Conservation (phyloP, 441 rosid genomes). For the Bruguiera hainesii region DNA sequence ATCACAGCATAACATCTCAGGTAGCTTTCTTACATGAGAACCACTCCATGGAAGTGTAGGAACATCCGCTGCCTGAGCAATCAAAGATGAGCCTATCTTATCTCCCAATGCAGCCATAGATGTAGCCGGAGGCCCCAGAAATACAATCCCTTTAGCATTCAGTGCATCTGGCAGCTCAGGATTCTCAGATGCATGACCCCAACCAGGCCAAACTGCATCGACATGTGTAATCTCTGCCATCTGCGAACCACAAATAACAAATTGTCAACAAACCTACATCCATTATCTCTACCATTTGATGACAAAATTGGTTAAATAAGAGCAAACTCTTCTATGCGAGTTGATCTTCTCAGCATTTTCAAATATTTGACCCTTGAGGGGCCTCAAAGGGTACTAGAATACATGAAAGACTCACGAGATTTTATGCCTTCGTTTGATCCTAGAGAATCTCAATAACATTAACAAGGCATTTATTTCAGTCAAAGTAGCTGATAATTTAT, state of each 20-base stretch:
- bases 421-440: not conserved
- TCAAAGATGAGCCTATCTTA: constrained; percentile 98
- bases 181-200: constrained; percentile 99
- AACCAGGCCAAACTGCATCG: constrained; percentile 99
- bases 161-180: constrained; percentile 99
- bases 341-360: constrained; percentile 14
- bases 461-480: constrained; percentile 7
- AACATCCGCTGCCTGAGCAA: constrained; percentile 99
- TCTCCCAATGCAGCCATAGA: constrained; percentile 99
- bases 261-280: constrained; percentile 7
- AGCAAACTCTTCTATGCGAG: not conserved
- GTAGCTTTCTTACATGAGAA: constrained; percentile 63
- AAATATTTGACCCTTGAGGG: constrained; percentile 12
- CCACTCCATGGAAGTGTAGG: constrained; percentile 99
- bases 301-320: not conserved
- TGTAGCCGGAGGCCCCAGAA: constrained; percentile 92
- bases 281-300: too few relatives aligned
- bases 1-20: constrained; percentile 8
- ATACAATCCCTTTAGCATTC: constrained; percentile 72
- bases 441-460: not conserved
- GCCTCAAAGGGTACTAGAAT: constrained; percentile 7
- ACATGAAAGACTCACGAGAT: not conserved
- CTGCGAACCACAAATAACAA: constrained; percentile 35
- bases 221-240: constrained; percentile 98
- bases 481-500: constrained; percentile 4